A percentile compares a stretch with the other conserved stretches of the same genome.
These are phyloP conservation scores for Suillus plorans DNA, from an alignment of 768 basidiomycete genomes.

Conservation along the genomic window DNA sequence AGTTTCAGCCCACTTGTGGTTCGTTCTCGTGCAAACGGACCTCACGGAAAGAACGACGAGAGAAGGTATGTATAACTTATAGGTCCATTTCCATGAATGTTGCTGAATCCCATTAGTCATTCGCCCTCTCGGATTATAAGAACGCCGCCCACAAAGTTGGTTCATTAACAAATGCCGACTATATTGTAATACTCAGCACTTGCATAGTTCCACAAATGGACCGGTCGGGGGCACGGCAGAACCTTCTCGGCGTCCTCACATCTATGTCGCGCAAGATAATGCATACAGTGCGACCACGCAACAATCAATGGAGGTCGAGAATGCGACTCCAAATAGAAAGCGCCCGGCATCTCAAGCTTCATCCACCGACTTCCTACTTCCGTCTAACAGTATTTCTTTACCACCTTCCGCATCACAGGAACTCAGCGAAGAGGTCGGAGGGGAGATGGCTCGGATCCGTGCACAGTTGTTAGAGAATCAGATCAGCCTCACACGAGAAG, in stretches of 20 bases:
- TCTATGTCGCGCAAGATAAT: neutral
- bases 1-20: conserved; percentile 21
- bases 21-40: conserved; percentile 20
- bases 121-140: conserved; percentile 1
- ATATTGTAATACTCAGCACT: neutral
- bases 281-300: neutral
- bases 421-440: conserved; percentile 36
- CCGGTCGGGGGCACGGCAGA: neutral
- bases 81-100: neutral
- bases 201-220: neutral
- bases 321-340: neutral
- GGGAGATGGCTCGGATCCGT: conserved; percentile 62
- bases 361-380: neutral
- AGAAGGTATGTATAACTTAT: neutral
- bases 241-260: neutral
- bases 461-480: conserved; percentile 52
- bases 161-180: neutral
- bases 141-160: neutral
- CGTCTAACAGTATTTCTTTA: conserved; percentile 31
- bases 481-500: conserved; percentile 47
- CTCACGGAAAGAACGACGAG: conserved; percentile 11
- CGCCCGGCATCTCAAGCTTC: conserved; percentile 3
- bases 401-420: neutral
- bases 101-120: neutral
- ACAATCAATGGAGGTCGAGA: neutral